Evolutionary conservation across 495 filamentous ascomycete species (phyloP).

Genomic region (Amorphotheca resinae): DNA sequence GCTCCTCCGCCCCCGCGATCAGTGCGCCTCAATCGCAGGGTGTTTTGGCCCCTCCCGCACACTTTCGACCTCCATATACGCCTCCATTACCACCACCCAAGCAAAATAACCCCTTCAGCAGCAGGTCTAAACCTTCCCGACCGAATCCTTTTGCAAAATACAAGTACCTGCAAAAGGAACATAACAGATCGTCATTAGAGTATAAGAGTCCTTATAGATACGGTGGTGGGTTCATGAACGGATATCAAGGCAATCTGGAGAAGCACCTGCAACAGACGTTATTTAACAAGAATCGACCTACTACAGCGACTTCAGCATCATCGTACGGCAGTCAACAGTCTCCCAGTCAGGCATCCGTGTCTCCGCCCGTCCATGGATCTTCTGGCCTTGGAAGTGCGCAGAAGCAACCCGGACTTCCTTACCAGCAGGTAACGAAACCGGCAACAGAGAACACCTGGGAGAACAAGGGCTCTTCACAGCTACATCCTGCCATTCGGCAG

Average conservation of each 20-base stretch:
- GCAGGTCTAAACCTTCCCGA: slow-evolving; percentile 2
- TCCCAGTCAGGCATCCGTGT: neutral
- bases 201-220: slow-evolving; percentile 40
- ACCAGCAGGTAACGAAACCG: slow-evolving; percentile 9
- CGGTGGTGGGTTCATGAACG: slow-evolving; percentile 42
- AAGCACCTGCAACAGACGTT: slow-evolving; percentile 25
- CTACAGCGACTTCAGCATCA: slow-evolving; percentile 8
- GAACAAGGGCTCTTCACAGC: slow-evolving; percentile 16
- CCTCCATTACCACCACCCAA: neutral
- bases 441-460: slow-evolving; percentile 13
- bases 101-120: slow-evolving; percentile 4
- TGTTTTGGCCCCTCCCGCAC: slow-evolving; percentile 3
- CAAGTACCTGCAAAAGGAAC: slow-evolving; percentile 37
- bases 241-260: slow-evolving; percentile 37
- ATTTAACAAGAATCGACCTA: slow-evolving; percentile 7
- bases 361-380: neutral
- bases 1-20: neutral
- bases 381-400: neutral
- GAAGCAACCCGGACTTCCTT: slow-evolving; percentile 3
- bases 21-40: neutral
- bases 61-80: neutral
- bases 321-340: slow-evolving; percentile 1
- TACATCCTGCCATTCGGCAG: slow-evolving; percentile 35
- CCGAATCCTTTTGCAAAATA: slow-evolving; percentile 27
- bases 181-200: slow-evolving; percentile 29